Percentiles rank a stretch among this genome's conserved stretches.
phyloP scores from a whole-genome alignment of 345 rosid species.

The Rhodamnia argentea region DNA sequence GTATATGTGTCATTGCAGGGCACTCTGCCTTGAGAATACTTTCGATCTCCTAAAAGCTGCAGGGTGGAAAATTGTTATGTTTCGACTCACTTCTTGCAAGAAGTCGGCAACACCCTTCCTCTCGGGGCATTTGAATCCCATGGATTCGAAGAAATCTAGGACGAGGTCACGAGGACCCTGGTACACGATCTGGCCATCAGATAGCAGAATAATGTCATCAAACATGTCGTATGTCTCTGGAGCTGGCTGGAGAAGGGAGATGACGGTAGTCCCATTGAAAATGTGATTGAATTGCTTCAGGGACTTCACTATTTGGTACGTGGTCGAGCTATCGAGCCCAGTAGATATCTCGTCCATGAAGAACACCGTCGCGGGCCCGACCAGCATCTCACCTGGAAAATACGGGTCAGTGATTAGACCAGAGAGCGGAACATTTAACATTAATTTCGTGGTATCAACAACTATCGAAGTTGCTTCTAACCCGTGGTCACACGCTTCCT shows the following conservation, averaged over 20 bases:
- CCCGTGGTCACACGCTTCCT: conserved; percentile 39
- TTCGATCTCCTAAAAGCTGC: background rate
- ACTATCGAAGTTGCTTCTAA: background rate
- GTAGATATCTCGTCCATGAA: conserved; percentile 82
- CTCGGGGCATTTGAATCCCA: conserved; percentile 71
- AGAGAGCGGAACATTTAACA: background rate
- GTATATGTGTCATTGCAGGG: background rate
- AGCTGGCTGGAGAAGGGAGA: conserved; percentile 87
- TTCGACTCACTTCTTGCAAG: conserved; percentile 58
- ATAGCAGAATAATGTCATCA: conserved; percentile 58
- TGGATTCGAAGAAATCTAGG: conserved; percentile 40
- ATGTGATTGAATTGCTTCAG: conserved; percentile 45
- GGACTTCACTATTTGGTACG: conserved; percentile 52
- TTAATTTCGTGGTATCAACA: background rate
- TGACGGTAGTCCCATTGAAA: conserved; percentile 47
- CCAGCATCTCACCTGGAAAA: conserved; percentile 59
- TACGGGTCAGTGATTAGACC: background rate
- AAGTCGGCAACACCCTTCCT: conserved; percentile 78
- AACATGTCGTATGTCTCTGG: conserved; percentile 72
- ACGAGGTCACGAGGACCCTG: conserved; percentile 59
- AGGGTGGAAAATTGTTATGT: background rate
- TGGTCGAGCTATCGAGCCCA: conserved; percentile 75
- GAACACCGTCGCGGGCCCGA: conserved; percentile 52
- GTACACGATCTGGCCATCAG: conserved; percentile 59
- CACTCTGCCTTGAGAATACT: background rate